Conservation (phyloP, 2,329 filamentous ascomycete genomes). For the Penicillium sp. region DNA sequence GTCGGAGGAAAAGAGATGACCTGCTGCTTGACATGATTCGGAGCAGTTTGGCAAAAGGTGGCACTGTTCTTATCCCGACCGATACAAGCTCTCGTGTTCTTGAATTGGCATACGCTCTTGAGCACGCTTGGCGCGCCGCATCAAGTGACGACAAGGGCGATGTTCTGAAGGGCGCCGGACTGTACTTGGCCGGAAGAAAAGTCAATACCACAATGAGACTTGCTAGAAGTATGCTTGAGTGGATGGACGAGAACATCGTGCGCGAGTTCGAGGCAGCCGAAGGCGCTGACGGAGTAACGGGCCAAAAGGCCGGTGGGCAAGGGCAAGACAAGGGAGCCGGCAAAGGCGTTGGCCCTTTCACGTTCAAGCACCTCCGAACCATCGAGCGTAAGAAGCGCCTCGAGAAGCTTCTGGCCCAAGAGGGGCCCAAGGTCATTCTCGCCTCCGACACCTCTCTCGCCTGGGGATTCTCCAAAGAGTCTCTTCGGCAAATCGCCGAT, state of each 20-base stretch:
- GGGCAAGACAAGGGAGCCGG: constrained; percentile 34
- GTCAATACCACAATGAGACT: constrained; percentile 85
- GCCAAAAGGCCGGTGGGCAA: constrained; percentile 32
- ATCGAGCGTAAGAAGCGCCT: constrained; percentile 78
- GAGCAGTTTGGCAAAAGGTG: constrained; percentile 72
- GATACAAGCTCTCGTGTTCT: constrained; percentile 93
- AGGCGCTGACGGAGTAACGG: constrained; percentile 32
- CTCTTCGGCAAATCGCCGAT: constrained; percentile 66
- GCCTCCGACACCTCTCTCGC: constrained; percentile 85
- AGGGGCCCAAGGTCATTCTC: constrained; percentile 66
- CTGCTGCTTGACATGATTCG: constrained; percentile 73
- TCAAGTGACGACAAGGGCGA: constrained; percentile 48
- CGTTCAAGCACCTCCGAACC: constrained; percentile 78
- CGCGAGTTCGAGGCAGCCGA: constrained; percentile 74
- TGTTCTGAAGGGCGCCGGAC: constrained; percentile 46
- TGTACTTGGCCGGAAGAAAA: constrained; percentile 82
- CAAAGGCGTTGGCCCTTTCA: constrained; percentile 65
- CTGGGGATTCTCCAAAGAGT: constrained; percentile 88
- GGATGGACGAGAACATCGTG: constrained; percentile 96
- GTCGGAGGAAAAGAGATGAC: constrained; percentile 77
- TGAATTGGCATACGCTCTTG: constrained; percentile 84
- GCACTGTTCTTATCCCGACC: constrained; percentile 86
- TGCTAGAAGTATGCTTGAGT: constrained; percentile 92
- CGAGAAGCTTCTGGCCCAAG: constrained; percentile 56
- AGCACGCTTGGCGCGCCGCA: constrained; percentile 80